phyloP scores from a whole-genome alignment of 192 early-diverging fungal genomes.

The Thamnidium elegans region DNA sequence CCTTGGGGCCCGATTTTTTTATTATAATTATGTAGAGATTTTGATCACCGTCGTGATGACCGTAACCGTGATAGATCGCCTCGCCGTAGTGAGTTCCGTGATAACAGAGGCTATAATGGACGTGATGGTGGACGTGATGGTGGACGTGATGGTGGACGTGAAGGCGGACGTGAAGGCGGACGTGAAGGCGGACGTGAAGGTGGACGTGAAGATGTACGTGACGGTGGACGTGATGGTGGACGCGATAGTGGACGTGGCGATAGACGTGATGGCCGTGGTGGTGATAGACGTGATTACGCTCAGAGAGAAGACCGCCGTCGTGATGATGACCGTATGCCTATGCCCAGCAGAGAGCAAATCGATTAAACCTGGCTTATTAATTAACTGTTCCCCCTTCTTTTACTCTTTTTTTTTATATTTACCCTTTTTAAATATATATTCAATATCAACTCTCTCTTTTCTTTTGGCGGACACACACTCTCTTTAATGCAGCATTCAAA shows the following conservation, averaged over 20 bases:
- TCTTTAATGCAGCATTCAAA: no score
- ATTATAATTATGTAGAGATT: conserved; percentile 10
- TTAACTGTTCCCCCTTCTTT: no score
- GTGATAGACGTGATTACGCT: neutral
- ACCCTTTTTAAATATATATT: no score
- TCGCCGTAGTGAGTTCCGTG: conserved; percentile 7
- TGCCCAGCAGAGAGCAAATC: no score
- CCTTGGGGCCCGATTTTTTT: neutral
- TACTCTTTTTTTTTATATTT: no score
- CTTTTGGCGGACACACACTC: no score
- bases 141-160: neutral
- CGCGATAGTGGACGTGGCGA: neutral
- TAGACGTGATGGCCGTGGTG: neutral
- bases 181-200: neutral
- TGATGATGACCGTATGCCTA: no score
- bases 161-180: neutral
- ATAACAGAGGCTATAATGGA: neutral
- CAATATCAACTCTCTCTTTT: no score
- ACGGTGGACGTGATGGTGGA: neutral
- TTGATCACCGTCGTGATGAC: conserved; percentile 17
- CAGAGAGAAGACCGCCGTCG: no score
- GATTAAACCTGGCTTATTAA: no score
- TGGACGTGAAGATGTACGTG: neutral
- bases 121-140: neutral
- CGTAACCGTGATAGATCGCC: conserved; percentile 5